A percentile compares a stretch with the other conserved stretches of the same genome.
Evolutionary conservation across 2,329 filamentous ascomycete genomes (phyloP).

Genomic region (Phoma sp.): DNA sequence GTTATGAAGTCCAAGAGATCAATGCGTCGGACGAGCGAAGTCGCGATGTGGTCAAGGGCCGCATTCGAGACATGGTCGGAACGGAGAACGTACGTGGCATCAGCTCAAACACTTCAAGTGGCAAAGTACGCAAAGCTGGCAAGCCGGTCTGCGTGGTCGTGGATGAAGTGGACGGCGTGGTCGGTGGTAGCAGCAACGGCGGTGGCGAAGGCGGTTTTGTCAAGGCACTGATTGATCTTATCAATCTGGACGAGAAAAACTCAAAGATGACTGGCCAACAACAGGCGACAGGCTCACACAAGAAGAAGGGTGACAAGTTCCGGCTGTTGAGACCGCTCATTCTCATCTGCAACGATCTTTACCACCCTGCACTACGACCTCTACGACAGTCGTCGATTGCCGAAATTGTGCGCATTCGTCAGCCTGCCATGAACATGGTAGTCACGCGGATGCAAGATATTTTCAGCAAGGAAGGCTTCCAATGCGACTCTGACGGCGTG

Average conservation of each 20-base stretch:
- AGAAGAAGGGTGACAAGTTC: slow-evolving; percentile 84
- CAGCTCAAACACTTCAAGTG: slow-evolving; percentile 60
- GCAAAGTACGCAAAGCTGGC: slow-evolving; percentile 72
- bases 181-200: slow-evolving; percentile 72
- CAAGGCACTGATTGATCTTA: slow-evolving; percentile 90
- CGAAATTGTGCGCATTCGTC: slow-evolving; percentile 90
- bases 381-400: slow-evolving; percentile 84
- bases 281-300: slow-evolving; percentile 46
- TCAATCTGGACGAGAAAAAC: slow-evolving; percentile 86
- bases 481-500: slow-evolving; percentile 87
- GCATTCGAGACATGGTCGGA: slow-evolving; percentile 88
- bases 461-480: slow-evolving; percentile 87
- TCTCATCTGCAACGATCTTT: slow-evolving; percentile 96
- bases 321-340: slow-evolving; percentile 86
- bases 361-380: slow-evolving; percentile 85
- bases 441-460: slow-evolving; percentile 80
- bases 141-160: slow-evolving; percentile 92
- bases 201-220: slow-evolving; percentile 91
- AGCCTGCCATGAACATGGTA: slow-evolving; percentile 85
- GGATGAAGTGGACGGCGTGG: slow-evolving; percentile 95
- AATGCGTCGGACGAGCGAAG: slow-evolving; percentile 97
- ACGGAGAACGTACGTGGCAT: slow-evolving; percentile 89
- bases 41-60: slow-evolving; percentile 83
- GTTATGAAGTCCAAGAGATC: slow-evolving; percentile 96
- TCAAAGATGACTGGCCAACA: slow-evolving; percentile 50